Percentiles rank a stretch among this genome's conserved stretches.
Conservation (phyloP, 2,329 filamentous ascomycete genomes). For the Phialophora macrospora region DNA sequence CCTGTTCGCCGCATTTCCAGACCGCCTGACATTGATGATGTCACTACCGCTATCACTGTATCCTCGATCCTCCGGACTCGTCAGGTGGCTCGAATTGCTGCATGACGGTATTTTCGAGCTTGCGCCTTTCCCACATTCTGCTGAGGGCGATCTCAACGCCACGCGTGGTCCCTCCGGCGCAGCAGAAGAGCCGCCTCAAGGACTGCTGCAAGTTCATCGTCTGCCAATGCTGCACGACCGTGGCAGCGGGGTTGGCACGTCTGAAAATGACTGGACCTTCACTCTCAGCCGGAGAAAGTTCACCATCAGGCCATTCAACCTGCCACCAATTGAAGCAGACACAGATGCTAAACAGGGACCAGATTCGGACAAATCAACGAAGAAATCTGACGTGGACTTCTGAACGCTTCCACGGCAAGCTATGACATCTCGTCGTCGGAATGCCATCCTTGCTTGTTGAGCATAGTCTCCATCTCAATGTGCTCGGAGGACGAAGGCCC, state of each 20-base stretch:
- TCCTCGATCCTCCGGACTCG: constrained; percentile 73
- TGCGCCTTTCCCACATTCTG: constrained; percentile 70
- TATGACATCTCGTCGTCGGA: constrained; percentile 36
- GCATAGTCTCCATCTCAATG: constrained; percentile 67
- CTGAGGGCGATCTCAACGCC: constrained; percentile 47
- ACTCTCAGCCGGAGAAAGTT: constrained; percentile 82
- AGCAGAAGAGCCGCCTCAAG: constrained; percentile 78
- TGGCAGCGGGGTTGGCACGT: constrained; percentile 72
- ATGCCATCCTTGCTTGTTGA: constrained; percentile 51
- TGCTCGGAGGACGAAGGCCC: constrained; percentile 63
- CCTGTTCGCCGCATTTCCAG: constrained; percentile 70
- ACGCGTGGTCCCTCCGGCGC: constrained; percentile 50
- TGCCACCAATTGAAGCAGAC: constrained; percentile 84
- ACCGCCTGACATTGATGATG: constrained; percentile 71
- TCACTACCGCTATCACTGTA: constrained; percentile 81
- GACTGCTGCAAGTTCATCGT: constrained; percentile 80
- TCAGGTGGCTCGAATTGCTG: constrained; percentile 83
- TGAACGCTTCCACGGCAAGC: constrained; percentile 47
- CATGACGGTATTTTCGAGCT: constrained; percentile 87
- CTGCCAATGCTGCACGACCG: constrained; percentile 86
- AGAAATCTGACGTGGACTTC: constrained; percentile 76
- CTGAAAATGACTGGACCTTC: constrained; percentile 87
- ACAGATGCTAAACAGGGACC: constrained; percentile 62
- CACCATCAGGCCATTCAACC: constrained; percentile 82
- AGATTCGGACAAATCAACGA: constrained; percentile 53